phyloP scores from a whole-genome alignment of 768 basidiomycete species.

The Trametes coccinea region DNA sequence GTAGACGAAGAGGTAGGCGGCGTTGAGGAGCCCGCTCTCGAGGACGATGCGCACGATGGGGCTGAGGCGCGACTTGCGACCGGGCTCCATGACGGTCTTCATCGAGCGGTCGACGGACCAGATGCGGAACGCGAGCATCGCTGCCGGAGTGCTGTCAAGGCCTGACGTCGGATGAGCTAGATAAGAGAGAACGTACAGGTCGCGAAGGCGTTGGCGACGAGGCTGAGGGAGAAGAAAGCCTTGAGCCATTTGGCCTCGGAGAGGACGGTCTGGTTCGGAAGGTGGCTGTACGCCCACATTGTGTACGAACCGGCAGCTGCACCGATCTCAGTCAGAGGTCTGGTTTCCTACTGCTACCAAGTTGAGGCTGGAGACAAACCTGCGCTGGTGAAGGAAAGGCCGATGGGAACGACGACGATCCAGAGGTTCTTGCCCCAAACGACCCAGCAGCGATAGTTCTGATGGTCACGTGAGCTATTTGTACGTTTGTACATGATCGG shows the following conservation, averaged over 20 bases:
- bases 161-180: not conserved
- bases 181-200: conserved; percentile 3
- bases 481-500: no score
- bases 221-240: conserved; percentile 4
- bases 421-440: conserved; percentile 16
- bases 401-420: conserved; percentile 1
- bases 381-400: conserved; percentile 1
- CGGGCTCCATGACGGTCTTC: not conserved
- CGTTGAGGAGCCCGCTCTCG: conserved; percentile 22
- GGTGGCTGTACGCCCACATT: conserved; percentile 8
- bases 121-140: conserved; percentile 17
- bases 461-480: no score
- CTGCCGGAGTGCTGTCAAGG: not conserved
- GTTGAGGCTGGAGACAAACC: not conserved
- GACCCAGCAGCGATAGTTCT: conserved; percentile 20
- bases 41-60: conserved; percentile 19
- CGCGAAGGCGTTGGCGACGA: conserved; percentile 5
- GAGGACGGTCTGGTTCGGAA: not conserved
- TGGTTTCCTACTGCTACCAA: no score
- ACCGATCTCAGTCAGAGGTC: no score
- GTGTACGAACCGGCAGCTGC: conserved; percentile 5
- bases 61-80: not conserved
- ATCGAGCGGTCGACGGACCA: conserved; percentile 12
- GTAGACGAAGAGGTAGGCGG: conserved; percentile 20
- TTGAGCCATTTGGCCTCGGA: conserved; percentile 10